A percentile compares a stretch with the other conserved stretches of the same genome.
phyloP scores from a whole-genome alignment of 73 alveolate species.

The Symbiodinium pilosum region DNA sequence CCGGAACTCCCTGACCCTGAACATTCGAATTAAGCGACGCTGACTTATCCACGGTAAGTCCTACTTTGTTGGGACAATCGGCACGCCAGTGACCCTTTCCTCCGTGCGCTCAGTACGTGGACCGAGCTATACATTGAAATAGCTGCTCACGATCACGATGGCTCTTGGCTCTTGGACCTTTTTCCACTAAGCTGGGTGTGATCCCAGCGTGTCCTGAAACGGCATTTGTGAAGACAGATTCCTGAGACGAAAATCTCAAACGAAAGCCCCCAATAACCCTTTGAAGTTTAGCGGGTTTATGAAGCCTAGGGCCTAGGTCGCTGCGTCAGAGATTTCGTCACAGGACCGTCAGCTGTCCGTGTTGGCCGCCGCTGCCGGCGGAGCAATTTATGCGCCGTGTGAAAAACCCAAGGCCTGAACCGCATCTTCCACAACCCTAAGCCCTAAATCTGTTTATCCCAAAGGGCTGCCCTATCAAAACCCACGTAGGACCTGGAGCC shows the following conservation, averaged over 20 bases:
- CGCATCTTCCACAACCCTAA: not conserved
- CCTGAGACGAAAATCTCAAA: no score
- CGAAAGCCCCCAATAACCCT: conserved; percentile 12
- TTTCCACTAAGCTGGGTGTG: no score
- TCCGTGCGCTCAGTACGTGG: not conserved
- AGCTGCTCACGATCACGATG: not conserved
- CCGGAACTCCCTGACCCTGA: no score
- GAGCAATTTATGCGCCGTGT: not conserved
- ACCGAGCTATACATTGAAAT: not conserved
- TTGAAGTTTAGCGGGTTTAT: no score
- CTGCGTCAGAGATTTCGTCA: no score
- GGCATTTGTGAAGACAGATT: no score
- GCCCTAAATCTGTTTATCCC: not conserved
- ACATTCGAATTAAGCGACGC: not conserved
- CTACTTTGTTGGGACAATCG: not conserved
- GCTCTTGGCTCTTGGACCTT: not conserved
- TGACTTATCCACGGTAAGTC: not conserved
- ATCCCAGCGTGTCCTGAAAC: no score
- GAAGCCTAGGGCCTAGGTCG: no score
- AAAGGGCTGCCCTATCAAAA: not conserved
- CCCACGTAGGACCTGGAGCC: no score
- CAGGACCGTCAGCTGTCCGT: no score
- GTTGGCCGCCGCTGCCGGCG: no score
- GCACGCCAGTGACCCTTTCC: conserved; percentile 21
- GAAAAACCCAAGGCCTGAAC: not conserved